These are phyloP conservation scores for Coniochaeta hoffmannii DNA, from an alignment of 2,329 filamentous ascomycete species.

Conservation along the genomic window DNA sequence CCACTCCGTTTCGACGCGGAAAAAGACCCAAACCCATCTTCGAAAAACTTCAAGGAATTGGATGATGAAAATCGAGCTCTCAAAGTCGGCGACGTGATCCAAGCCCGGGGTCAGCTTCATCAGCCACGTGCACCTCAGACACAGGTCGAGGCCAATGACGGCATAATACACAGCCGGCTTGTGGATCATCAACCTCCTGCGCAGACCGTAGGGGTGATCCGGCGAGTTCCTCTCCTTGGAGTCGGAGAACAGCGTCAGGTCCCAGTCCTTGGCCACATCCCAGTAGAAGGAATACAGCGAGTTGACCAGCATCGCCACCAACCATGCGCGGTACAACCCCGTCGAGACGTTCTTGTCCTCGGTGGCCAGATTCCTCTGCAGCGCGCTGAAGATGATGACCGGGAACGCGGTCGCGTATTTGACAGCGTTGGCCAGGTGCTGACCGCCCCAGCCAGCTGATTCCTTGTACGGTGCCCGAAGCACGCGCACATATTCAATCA, in stretches of 20 bases:
- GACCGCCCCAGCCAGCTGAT: slow-evolving; percentile 65
- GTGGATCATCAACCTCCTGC: slow-evolving; percentile 66
- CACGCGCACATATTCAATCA: slow-evolving; percentile 79
- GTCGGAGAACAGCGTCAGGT: slow-evolving; percentile 71
- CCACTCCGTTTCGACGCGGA: slow-evolving; percentile 92
- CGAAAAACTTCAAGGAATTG: slow-evolving; percentile 81
- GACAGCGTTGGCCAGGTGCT: slow-evolving; percentile 85
- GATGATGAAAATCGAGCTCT: slow-evolving; percentile 81
- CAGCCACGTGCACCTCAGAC: slow-evolving; percentile 84
- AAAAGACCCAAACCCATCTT: slow-evolving; percentile 95
- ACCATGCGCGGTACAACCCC: slow-evolving; percentile 52
- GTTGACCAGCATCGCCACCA: slow-evolving; percentile 70
- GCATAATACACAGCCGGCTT: slow-evolving; percentile 71
- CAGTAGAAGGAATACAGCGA: slow-evolving; percentile 97
- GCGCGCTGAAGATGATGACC: slow-evolving; percentile 71
- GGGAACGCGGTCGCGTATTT: slow-evolving; percentile 96
- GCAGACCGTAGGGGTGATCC: slow-evolving; percentile 70
- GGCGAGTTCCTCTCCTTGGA: slow-evolving; percentile 48
- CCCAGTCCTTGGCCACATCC: slow-evolving; percentile 97
- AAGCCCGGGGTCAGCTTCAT: slow-evolving; percentile 78
- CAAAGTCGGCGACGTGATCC: slow-evolving; percentile 77
- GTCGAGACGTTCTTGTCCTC: slow-evolving; percentile 29
- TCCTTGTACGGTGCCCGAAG: slow-evolving; percentile 47
- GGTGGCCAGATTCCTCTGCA: slow-evolving; percentile 56
- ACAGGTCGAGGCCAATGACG: slow-evolving; percentile 70